These are phyloP conservation scores for Domatiomyces globalis DNA, from an alignment of 2,329 filamentous ascomycete genomes.

Conservation along the genomic window DNA sequence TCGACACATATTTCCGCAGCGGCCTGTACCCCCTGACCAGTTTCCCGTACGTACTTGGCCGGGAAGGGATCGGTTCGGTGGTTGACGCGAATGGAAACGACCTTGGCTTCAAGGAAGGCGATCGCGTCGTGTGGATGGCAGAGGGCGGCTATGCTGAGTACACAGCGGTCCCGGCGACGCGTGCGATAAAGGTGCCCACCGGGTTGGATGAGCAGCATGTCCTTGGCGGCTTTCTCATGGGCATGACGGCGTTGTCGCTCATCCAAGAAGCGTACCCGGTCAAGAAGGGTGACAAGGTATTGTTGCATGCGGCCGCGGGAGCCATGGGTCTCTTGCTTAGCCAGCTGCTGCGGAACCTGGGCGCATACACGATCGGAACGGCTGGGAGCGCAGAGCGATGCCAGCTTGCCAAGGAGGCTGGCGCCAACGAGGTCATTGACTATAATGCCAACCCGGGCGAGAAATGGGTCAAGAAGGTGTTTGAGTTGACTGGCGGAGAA, in stretches of 20 bases:
- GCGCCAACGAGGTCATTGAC: conserved; percentile 58
- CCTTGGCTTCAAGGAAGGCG: conserved; percentile 42
- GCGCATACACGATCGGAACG: conserved; percentile 66
- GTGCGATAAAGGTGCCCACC: conserved; percentile 50
- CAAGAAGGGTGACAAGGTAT: conserved; percentile 61
- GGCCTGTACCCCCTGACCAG: conserved; percentile 58
- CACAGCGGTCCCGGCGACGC: conserved; percentile 38
- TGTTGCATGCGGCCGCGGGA: conserved; percentile 75
- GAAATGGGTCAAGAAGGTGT: conserved; percentile 63
- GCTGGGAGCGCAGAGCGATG: conserved; percentile 61
- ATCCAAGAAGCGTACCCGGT: conserved; percentile 60
- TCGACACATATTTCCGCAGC: conserved; percentile 81
- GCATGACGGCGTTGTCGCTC: conserved; percentile 67
- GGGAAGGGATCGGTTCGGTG: conserved; percentile 62
- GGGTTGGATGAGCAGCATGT: conserved; percentile 47
- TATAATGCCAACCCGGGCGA: conserved; percentile 57
- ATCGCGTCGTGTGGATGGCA: conserved; percentile 57
- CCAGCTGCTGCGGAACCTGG: conserved; percentile 58
- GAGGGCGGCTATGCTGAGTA: conserved; percentile 45
- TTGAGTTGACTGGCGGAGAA: conserved; percentile 63
- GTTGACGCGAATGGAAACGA: conserved; percentile 25
- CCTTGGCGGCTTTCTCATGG: conserved; percentile 61
- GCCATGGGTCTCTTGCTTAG: conserved; percentile 59
- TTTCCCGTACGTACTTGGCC: conserved; percentile 63
- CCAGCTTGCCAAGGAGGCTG: conserved; percentile 52